Base-by-base conservation (phyloP, 2,329 filamentous ascomycete genomes). In the Epichloe uncinata region DNA sequence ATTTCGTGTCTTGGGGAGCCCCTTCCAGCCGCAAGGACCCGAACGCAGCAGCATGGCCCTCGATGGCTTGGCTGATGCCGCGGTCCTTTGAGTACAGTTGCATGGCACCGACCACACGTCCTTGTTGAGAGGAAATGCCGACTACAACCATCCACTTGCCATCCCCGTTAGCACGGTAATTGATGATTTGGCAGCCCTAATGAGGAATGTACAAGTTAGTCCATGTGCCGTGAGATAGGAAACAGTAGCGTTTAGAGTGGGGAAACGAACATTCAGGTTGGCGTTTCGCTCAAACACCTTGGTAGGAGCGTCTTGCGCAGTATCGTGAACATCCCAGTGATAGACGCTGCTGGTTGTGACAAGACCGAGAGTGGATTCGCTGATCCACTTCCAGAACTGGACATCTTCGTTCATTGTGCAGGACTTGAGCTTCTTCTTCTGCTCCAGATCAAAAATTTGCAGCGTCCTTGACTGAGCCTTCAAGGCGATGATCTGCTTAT, bases 311-410 rank as follows among this genome's bases (percentile, higher is more conserved):
- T 83, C 75, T 67, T 94, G 87, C 55, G 79, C 77, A 47, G 84
- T 74, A 64, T 96, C 90, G 65, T 91, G 91, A 57, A 98, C 87
- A 66, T 98, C 88, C 93, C 93, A 98, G 73, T 98, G 93, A 69
- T 89, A 97, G 55, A 98, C 87, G 40, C 86, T 83, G 55, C 79
- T 85, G 52, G 94, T 89, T 56, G 91, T 97, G 56, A 98, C 87
- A 61, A 98, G 74, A 54, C 91, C 93, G 53, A 98, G 73, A 54
- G 84, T 86, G 52, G 78, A 85, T 61, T 95, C 87, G 70, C 83
- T 95, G 70, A 94, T 88, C 93, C 93, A 98, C 73, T 95, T 95
- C 94, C 93, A 98, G 77, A 95, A 98, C 54, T 93, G 85, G 48
- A 98, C 88, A 69, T 98, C 93, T 68, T 97, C 93, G 62, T 85